Evolutionary conservation across 495 filamentous ascomycete genomes (phyloP).

Genomic region (Penicillium subrubescens): DNA sequence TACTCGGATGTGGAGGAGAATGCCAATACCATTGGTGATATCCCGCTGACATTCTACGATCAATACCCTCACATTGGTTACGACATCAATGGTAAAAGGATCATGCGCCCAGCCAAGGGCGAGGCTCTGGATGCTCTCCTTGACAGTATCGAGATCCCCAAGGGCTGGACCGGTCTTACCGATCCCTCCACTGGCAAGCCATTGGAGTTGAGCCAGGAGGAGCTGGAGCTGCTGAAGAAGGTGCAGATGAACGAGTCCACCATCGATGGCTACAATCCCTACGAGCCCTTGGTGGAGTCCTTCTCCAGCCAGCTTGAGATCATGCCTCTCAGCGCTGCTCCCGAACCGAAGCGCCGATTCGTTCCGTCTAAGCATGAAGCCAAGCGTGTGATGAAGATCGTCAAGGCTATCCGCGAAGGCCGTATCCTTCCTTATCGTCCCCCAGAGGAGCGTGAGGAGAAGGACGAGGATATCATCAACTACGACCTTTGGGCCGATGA

Average conservation of each 20-base stretch:
- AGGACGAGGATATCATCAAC: slow-evolving; percentile 67
- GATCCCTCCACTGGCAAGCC: slow-evolving; percentile 93
- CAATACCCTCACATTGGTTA: slow-evolving; percentile 98
- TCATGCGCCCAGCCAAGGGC: slow-evolving; percentile 92
- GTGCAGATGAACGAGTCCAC: slow-evolving; percentile 90
- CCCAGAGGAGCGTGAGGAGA: slow-evolving; percentile 70
- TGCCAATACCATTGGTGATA: slow-evolving; percentile 91
- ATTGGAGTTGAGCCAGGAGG: slow-evolving; percentile 81
- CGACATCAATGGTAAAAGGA: slow-evolving; percentile 97
- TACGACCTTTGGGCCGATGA: slow-evolving; percentile 98
- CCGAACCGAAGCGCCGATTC: slow-evolving; percentile 94
- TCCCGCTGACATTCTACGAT: slow-evolving; percentile 93
- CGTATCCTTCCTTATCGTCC: slow-evolving; percentile 90
- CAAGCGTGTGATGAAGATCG: slow-evolving; percentile 97
- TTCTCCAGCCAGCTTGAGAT: slow-evolving; percentile 87
- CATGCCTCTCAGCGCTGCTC: slow-evolving; percentile 92
- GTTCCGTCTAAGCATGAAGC: slow-evolving; percentile 97
- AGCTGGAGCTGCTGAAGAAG: slow-evolving; percentile 84
- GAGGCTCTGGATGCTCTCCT: slow-evolving; percentile 91
- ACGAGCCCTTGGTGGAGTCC: slow-evolving; percentile 90
- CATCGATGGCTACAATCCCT: slow-evolving; percentile 86
- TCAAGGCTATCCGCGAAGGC: slow-evolving; percentile 91
- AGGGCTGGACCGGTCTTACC: slow-evolving; percentile 96
- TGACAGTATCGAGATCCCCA: slow-evolving; percentile 95
- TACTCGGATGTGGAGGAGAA: slow-evolving; percentile 80